phyloP scores from a whole-genome alignment of 768 basidiomycete genomes.

The Boletus sensibilis region DNA sequence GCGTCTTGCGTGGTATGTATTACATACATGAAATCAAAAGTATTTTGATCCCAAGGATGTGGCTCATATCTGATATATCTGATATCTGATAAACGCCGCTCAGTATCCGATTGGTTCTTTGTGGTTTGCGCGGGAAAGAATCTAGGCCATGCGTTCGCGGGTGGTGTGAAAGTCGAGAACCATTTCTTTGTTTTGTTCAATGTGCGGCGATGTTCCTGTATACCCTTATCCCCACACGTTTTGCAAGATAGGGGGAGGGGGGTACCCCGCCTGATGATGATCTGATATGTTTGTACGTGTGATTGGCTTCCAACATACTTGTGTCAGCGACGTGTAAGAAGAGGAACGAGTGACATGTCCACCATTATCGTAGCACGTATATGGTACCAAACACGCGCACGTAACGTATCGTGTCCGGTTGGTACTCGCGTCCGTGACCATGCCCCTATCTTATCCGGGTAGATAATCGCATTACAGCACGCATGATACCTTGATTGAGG shows the following conservation, averaged over 20 bases:
- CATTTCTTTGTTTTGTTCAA: not conserved
- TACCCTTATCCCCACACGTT: not conserved
- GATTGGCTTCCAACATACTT: not conserved
- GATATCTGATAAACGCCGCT: constrained; percentile 13
- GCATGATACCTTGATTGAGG: not conserved
- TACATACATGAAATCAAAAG: not conserved
- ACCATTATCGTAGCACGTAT: not conserved
- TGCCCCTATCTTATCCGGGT: not conserved
- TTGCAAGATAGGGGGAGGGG: not conserved
- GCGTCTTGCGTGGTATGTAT: not conserved
- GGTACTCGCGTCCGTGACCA: not conserved
- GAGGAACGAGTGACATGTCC: not conserved
- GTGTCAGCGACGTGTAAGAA: not conserved
- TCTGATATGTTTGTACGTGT: too few relatives aligned
- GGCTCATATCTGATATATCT: too few relatives aligned
- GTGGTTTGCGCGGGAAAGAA: not conserved
- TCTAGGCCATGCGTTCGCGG: not conserved
- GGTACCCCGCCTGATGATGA: not conserved
- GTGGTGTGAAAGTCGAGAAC: not conserved
- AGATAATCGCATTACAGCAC: not conserved
- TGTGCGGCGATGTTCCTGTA: not conserved
- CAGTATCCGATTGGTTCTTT: not conserved
- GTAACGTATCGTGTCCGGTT: not conserved
- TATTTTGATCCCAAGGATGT: too few relatives aligned
- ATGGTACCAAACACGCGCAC: not conserved